These are phyloP conservation scores for Polyporus tsugae DNA, from an alignment of 1,284 basidiomycete species.

Conservation along the genomic window DNA sequence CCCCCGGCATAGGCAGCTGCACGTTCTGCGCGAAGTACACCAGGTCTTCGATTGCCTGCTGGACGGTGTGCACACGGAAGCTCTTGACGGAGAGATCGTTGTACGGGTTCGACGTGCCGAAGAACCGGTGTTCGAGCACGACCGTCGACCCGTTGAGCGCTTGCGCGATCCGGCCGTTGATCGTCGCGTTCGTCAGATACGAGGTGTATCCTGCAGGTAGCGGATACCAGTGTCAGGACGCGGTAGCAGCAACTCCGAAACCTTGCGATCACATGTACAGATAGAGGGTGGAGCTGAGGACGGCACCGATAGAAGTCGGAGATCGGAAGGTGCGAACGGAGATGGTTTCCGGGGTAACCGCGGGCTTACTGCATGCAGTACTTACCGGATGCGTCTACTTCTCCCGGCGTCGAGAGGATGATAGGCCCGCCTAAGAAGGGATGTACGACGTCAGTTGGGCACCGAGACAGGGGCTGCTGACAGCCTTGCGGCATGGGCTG, in stretches of 20 bases:
- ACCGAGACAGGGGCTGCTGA: background rate
- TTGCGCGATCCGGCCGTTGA: conserved; percentile 74
- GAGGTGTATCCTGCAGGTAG: conserved; percentile 53
- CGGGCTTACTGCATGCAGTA: conserved; percentile 16
- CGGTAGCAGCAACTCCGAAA: background rate
- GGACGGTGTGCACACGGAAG: conserved; percentile 68
- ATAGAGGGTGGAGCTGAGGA: background rate
- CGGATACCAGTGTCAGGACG: background rate
- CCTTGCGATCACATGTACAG: background rate
- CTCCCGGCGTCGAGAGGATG: conserved; percentile 63
- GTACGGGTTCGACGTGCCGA: conserved; percentile 63
- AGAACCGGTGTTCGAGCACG: conserved; percentile 66
- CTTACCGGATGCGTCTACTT: conserved; percentile 52
- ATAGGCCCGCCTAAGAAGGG: conserved; percentile 66
- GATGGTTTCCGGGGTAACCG: conserved; percentile 10
- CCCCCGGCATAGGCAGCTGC: conserved; percentile 70
- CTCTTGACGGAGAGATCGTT: conserved; percentile 65
- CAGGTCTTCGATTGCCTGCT: conserved; percentile 77
- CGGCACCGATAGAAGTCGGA: conserved; percentile 3
- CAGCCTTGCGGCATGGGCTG: background rate
- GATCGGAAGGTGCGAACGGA: background rate
- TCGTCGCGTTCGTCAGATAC: conserved; percentile 70
- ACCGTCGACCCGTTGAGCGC: conserved; percentile 69
- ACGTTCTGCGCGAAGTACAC: conserved; percentile 75
- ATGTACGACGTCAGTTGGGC: conserved; percentile 1